phyloP scores from a whole-genome alignment of 306 rosid genomes.

The Glycine latifolia region DNA sequence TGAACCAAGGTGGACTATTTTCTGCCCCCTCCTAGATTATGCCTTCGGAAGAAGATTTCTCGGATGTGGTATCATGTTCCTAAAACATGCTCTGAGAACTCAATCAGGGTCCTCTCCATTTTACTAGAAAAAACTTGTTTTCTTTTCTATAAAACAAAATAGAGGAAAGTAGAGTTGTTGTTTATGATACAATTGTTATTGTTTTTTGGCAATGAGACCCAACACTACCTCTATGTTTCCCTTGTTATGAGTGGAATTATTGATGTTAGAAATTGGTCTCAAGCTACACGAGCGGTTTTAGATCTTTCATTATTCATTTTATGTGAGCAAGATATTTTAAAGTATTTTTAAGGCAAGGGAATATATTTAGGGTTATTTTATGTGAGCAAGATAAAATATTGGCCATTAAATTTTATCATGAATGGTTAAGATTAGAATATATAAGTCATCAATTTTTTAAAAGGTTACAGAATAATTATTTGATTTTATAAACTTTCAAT shows the following conservation, averaged over 20 bases:
- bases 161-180: slow-evolving; percentile 52
- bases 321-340: neutral
- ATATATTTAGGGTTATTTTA: neutral
- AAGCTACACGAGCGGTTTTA: neutral
- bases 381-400: neutral
- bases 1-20: slow-evolving; percentile 42
- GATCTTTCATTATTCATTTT: neutral
- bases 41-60: slow-evolving; percentile 41
- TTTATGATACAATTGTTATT: slow-evolving; percentile 43
- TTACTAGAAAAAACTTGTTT: slow-evolving; percentile 33
- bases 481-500: too few species aligned
- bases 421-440: too few species aligned
- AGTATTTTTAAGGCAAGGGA: too few species aligned
- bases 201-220: slow-evolving; percentile 32
- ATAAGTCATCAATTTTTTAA: too few species aligned
- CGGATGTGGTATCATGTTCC: slow-evolving; percentile 56
- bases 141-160: neutral
- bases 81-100: slow-evolving; percentile 50
- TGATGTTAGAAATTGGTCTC: slow-evolving; percentile 39
- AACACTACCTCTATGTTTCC: slow-evolving; percentile 13
- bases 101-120: slow-evolving; percentile 32
- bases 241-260: slow-evolving; percentile 38
- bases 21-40: slow-evolving; percentile 21
- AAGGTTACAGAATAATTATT: too few species aligned
- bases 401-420: neutral